A percentile compares a stretch with the other conserved stretches of the same genome.
These are phyloP conservation scores for Phytophthora pistaciae DNA, from an alignment of 352 stramenopile species.

Conservation along the genomic window DNA sequence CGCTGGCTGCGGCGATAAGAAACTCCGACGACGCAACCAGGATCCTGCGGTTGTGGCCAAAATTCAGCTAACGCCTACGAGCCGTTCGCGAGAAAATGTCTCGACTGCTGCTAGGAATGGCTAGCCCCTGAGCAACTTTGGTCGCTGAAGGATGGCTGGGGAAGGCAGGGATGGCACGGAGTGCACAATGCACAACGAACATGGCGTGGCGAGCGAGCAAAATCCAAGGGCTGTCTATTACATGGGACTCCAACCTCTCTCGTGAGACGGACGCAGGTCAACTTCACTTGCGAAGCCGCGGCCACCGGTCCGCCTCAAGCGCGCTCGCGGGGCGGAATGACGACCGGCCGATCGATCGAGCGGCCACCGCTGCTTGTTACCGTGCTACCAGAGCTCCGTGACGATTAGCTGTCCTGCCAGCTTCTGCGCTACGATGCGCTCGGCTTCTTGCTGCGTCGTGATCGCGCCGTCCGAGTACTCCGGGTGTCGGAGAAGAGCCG, in stretches of 20 bases:
- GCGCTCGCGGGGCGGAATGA: constrained; percentile 14
- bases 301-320: constrained; percentile 10
- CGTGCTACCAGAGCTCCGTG: constrained; percentile 77
- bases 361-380: neutral
- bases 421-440: constrained; percentile 57
- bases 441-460: constrained; percentile 45
- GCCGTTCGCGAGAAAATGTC: neutral
- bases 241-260: constrained; percentile 7
- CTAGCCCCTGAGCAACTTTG: neutral
- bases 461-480: constrained; percentile 36
- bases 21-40: neutral
- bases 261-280: constrained; percentile 29
- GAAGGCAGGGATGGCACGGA: constrained; percentile 11
- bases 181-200: neutral
- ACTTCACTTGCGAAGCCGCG: constrained; percentile 29
- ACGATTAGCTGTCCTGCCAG: constrained; percentile 57
- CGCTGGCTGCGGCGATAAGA: neutral
- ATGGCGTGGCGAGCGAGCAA: constrained; percentile 3
- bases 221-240: constrained; percentile 1
- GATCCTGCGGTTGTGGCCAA: neutral
- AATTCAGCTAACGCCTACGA: neutral
- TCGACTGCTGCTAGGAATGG: neutral
- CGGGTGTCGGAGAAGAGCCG: constrained; percentile 54
- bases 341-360: constrained; percentile 9
- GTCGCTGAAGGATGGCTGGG: neutral